phyloP scores from a whole-genome alignment of 2,329 filamentous ascomycete species.

The Beauveria pseudobassiana region DNA sequence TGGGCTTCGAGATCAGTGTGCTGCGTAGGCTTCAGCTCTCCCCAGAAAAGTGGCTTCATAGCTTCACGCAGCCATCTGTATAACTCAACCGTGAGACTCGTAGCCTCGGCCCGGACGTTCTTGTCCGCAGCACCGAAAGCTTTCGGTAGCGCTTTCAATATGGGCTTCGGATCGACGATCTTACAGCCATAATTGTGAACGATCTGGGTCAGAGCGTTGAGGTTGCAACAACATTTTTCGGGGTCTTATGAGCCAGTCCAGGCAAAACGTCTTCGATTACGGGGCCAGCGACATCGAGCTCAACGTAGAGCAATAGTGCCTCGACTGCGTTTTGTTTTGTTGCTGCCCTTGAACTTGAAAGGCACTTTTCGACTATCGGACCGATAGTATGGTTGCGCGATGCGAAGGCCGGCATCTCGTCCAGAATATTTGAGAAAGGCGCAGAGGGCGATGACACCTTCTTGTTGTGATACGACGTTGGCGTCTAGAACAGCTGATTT shows the following conservation, averaged over 20 bases:
- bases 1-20: slow-evolving; percentile 89
- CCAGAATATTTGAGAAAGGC: slow-evolving; percentile 90
- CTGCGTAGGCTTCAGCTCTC: slow-evolving; percentile 88
- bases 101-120: slow-evolving; percentile 90
- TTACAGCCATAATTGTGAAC: slow-evolving; percentile 95
- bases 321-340: slow-evolving; percentile 85
- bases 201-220: slow-evolving; percentile 72
- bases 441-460: slow-evolving; percentile 80
- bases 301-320: slow-evolving; percentile 79
- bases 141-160: slow-evolving; percentile 82
- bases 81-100: slow-evolving; percentile 83
- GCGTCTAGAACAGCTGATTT: slow-evolving; percentile 89
- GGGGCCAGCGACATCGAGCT: slow-evolving; percentile 77
- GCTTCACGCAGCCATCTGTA: slow-evolving; percentile 96
- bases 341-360: slow-evolving; percentile 78
- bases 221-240: slow-evolving; percentile 72
- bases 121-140: slow-evolving; percentile 96
- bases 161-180: slow-evolving; percentile 83
- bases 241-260: slow-evolving; percentile 76
- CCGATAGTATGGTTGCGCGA: slow-evolving; percentile 66
- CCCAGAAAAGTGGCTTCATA: slow-evolving; percentile 98
- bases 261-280: slow-evolving; percentile 87
- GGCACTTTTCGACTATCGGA: slow-evolving; percentile 83
- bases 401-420: slow-evolving; percentile 68
- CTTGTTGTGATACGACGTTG: slow-evolving; percentile 94